A percentile compares a stretch with the other conserved stretches of the same genome.
Conservation (phyloP, 2,329 filamentous ascomycete genomes). For the Lomentospora prolificans region DNA sequence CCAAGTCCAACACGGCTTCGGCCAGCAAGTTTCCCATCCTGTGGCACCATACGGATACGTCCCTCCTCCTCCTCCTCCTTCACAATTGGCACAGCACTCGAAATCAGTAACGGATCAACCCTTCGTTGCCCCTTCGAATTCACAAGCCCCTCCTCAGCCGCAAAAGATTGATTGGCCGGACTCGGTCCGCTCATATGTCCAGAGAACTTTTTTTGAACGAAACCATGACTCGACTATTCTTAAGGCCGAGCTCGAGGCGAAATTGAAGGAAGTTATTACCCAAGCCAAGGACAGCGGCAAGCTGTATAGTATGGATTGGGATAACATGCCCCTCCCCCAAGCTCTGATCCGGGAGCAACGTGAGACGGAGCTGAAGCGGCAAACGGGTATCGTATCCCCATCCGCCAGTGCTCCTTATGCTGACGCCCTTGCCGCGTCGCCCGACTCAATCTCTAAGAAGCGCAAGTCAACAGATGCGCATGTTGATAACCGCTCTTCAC, state of each 20-base stretch:
- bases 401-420: conserved; percentile 15
- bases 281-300: conserved; percentile 64
- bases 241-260: conserved; percentile 66
- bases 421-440: neutral
- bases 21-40: conserved; percentile 22
- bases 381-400: conserved; percentile 24
- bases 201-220: conserved; percentile 71
- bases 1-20: conserved; percentile 51
- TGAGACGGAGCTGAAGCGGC: conserved; percentile 33
- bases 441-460: conserved; percentile 51
- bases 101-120: conserved; percentile 20
- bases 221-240: conserved; percentile 55
- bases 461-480: conserved; percentile 66
- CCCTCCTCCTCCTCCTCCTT: conserved; percentile 16
- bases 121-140: conserved; percentile 14
- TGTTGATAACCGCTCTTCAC: conserved; percentile 38
- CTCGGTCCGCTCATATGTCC: conserved; percentile 79
- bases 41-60: conserved; percentile 20
- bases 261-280: conserved; percentile 78
- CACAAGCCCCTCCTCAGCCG: conserved; percentile 21
- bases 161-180: conserved; percentile 69
- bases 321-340: conserved; percentile 73
- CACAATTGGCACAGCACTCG: conserved; percentile 10
- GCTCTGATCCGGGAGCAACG: conserved; percentile 68
- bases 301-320: conserved; percentile 73